Conservation (phyloP, 2,329 filamentous ascomycete species). For the Neofusicoccum cordaticola region DNA sequence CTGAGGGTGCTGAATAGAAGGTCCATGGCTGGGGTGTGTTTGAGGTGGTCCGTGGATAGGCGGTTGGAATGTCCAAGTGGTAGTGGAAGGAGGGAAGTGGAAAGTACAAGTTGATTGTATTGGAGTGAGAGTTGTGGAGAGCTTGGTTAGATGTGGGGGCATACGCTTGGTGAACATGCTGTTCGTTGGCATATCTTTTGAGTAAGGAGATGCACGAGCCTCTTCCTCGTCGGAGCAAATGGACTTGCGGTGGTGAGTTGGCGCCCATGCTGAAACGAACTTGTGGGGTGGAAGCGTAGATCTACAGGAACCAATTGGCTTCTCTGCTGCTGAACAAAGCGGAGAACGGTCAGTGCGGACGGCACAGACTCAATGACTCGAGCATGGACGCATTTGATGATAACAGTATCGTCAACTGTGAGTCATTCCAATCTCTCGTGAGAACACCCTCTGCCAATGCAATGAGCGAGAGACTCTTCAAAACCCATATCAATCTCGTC, state of each 20-base stretch:
- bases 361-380: not conserved
- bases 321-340: not conserved
- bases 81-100: no score
- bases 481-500: no score
- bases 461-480: no score
- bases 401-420: not conserved
- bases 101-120: not conserved
- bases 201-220: not conserved
- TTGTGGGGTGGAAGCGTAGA: not conserved
- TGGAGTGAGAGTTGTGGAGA: no score
- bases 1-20: conserved; percentile 1
- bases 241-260: conserved; percentile 12
- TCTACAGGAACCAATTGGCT: not conserved
- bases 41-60: no score
- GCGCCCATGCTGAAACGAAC: not conserved
- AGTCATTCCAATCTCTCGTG: not conserved
- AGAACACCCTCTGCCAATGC: no score
- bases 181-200: not conserved
- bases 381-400: no score
- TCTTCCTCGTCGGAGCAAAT: not conserved
- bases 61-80: no score
- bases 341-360: not conserved
- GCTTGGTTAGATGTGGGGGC: no score
- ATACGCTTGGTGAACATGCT: no score
- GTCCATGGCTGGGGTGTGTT: not conserved